Evolutionary conservation across 768 basidiomycete species (phyloP), one percentile per base, ranked within the genome.

Genomic region (Lentinula edodes): DNA sequence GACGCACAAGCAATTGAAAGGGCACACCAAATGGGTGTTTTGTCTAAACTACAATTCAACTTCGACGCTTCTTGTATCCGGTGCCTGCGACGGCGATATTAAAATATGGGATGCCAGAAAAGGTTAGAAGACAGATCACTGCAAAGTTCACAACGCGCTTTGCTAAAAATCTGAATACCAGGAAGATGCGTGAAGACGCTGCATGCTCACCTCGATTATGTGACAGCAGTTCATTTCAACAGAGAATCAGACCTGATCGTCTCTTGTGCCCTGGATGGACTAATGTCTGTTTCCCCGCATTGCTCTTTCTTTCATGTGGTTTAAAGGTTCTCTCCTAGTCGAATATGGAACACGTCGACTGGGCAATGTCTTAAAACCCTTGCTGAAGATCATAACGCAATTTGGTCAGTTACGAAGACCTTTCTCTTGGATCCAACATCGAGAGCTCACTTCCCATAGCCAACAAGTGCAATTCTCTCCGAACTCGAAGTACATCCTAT

Each of bases 301-400:
- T 28, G 60, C 45, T n/a, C 28, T 60, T 23, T 16, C 28, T 12
- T 35, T 9, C 12, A 41, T 32, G 38, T 32, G 7, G 46, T 32
- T 64, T 35, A 54, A 61, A 52, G 59, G 34, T 10, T 20, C n/a
- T 15, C 48, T 43, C 20, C 6, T 68, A 98, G 96, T 68, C 95
- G 96, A 34, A 90, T 99, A 72, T 99, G 96, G 96, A 93, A 94
- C 65, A 89, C 91, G 0, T 83, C 85, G 18, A 88, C 91, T 18
- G 95, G 95, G 0, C 95, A 98, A 69, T 99, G 96, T 73, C 82
- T 99, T 34, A 98, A 97, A 74, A 98, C 96, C 0, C 82, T 99
- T 28, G 91, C 93, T 9, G 94, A 97, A 74, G 92, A 91, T 16
- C 87, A 90, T 55, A 86, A 91, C 50, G 90, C 94, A 1, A 82